Evolutionary conservation across 1,284 basidiomycete species (phyloP).

Genomic region (Naganishia cerealis): DNA sequence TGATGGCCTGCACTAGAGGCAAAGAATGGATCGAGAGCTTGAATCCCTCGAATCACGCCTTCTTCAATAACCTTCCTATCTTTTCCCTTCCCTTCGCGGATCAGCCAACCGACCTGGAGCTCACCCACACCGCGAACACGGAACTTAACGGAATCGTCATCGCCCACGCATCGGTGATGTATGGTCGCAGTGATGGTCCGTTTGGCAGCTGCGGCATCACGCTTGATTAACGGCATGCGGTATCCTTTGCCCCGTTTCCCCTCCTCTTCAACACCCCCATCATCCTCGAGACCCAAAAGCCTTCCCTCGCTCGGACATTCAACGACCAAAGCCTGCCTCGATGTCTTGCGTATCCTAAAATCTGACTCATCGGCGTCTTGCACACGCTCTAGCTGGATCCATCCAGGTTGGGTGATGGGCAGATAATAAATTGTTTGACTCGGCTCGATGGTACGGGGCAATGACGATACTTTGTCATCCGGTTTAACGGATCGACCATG

Average conservation of each 20-base stretch:
- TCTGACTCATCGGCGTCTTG: conserved; percentile 67
- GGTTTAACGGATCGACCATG: conserved; percentile 44
- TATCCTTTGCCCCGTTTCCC: conserved; percentile 47
- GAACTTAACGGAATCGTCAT: conserved; percentile 65
- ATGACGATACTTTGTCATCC: conserved; percentile 44
- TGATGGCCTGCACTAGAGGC: conserved; percentile 37
- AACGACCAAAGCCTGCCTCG: conserved; percentile 67
- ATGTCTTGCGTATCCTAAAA: conserved; percentile 63
- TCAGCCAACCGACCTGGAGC: conserved; percentile 72
- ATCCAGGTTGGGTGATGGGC: conserved; percentile 68
- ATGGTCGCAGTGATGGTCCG: conserved; percentile 41
- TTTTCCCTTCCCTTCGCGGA: conserved; percentile 57
- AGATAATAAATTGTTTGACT: conserved; percentile 74
- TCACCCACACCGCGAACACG: conserved; percentile 75
- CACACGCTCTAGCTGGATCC: conserved; percentile 69
- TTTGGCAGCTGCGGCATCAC: conserved; percentile 47
- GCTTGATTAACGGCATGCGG: conserved; percentile 42
- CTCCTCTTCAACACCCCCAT: conserved; percentile 37
- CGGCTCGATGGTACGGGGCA: conserved; percentile 60
- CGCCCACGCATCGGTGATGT: conserved; percentile 68
- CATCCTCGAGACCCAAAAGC: conserved; percentile 38
- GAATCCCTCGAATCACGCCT: conserved; percentile 79
- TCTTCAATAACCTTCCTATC: conserved; percentile 60
- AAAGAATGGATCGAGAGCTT: conserved; percentile 56
- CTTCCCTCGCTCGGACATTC: conserved; percentile 70